phyloP scores from a whole-genome alignment of 2,329 filamentous ascomycete species.

The Talaromyces sp. region DNA sequence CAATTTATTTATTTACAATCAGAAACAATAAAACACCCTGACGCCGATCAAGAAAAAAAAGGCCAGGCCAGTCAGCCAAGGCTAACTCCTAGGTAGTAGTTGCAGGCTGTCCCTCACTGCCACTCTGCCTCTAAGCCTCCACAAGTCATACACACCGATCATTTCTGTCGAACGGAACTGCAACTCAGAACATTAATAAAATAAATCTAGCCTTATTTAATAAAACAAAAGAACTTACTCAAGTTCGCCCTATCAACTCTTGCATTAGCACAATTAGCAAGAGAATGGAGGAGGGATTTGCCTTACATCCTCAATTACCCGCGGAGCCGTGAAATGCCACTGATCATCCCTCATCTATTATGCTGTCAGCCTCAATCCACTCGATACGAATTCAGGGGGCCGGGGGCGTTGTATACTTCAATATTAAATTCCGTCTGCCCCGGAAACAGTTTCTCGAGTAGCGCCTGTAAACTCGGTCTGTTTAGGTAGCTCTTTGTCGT shows the following conservation, averaged over 20 bases:
- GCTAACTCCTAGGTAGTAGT: neutral
- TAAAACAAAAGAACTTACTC: no score
- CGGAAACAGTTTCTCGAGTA: slow-evolving; percentile 21
- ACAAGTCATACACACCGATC: neutral
- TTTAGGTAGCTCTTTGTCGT: slow-evolving; percentile 17
- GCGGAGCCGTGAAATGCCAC: slow-evolving; percentile 17
- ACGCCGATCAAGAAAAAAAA: neutral
- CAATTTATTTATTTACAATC: neutral
- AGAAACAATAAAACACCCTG: neutral
- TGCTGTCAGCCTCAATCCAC: no score
- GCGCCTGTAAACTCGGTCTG: slow-evolving; percentile 17
- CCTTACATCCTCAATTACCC: slow-evolving; percentile 13
- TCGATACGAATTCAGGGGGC: no score
- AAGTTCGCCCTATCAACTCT: slow-evolving; percentile 2
- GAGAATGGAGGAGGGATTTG: neutral
- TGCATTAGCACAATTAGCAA: neutral
- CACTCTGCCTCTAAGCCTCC: neutral
- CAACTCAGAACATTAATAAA: neutral
- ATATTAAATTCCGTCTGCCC: slow-evolving; percentile 19
- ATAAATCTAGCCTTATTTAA: neutral
- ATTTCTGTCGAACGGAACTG: neutral
- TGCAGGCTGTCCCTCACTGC: neutral
- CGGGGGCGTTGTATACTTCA: slow-evolving; percentile 20
- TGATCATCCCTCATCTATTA: slow-evolving; percentile 11
- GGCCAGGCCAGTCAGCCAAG: slow-evolving; percentile 1